Evolutionary conservation across 108 stramenopile species (phyloP).

Genomic region (Seminavis robusta): DNA sequence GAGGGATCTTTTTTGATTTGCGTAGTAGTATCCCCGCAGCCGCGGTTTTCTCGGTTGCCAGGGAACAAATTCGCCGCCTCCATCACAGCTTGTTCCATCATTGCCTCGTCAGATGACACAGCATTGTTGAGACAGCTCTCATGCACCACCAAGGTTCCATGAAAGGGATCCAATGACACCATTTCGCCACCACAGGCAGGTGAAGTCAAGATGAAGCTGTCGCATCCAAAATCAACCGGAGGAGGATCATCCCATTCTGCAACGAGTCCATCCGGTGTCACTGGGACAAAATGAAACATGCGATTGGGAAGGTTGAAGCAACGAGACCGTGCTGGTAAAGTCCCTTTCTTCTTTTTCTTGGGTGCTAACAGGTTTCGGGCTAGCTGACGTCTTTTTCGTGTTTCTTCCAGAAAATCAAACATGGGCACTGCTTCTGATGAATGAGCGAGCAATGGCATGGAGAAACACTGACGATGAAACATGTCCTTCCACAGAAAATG

Average conservation of each 20-base stretch:
- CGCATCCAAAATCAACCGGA: constrained; percentile 58
- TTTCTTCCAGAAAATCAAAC: background rate
- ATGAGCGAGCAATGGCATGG: background rate
- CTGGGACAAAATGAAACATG: constrained; percentile 49
- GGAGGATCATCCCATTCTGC: constrained; percentile 40
- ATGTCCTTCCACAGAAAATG: background rate
- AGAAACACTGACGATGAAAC: background rate
- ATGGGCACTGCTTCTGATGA: background rate
- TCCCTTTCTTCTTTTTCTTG: background rate
- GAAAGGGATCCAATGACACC: constrained; percentile 55
- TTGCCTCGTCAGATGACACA: constrained; percentile 13
- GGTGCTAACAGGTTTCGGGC: background rate
- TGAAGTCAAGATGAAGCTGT: constrained; percentile 41
- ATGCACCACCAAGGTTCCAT: constrained; percentile 36
- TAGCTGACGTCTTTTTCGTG: background rate
- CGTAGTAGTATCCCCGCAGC: background rate
- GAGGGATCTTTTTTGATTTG: no score
- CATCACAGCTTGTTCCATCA: constrained; percentile 31
- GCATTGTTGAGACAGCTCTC: constrained; percentile 28
- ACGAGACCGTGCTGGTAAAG: constrained; percentile 1
- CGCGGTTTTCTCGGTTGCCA: background rate
- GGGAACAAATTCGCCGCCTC: constrained; percentile 18
- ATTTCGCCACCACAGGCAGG: constrained; percentile 35
- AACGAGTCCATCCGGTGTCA: constrained; percentile 28
- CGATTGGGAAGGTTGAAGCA: constrained; percentile 37